Evolutionary conservation across 1,139 yeast genomes (phyloP), one percentile per base, ranked within the genome.

Genomic region (Sugiyamaella xylanicola): DNA sequence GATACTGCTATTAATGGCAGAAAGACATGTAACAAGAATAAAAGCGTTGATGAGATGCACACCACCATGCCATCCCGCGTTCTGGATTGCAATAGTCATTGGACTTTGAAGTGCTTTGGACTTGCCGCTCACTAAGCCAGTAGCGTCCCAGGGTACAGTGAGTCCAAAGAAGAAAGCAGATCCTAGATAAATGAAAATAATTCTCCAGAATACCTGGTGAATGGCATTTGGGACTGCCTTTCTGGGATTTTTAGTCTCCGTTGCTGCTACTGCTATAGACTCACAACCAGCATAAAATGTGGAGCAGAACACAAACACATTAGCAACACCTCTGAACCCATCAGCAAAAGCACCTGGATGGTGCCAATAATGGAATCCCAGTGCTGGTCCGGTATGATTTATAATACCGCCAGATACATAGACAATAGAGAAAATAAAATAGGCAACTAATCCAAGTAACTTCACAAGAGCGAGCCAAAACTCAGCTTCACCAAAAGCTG

Each of bases 221-320:
- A 89, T 87, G 32, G 97, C 97, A 58, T 80, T 79, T 56, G 97
- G 97, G 53, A 92, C 88, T 13, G 95, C 79, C 62, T 81, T 83
- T 69, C 87, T 79, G 56, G 97, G 97, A 72, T 88, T 87, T 51
- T 81, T 79, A 50, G 93, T 81, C 74, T 92, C 97, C 69, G 96
- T 96, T 17, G 95, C 93, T 3, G 96, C 83, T 56, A 92, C 82
- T 64, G 96, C 97, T 29, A 88, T 87, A 63, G 88, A 79, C 72
- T 92, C 97, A 59, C 92, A 85, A 29, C 95, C 96, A n/a, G 80
- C 76, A 51, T 84, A 66, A 83, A 87, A 84, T 32, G 78, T 69
- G 11, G 87, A 82, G 50, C 89, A 85, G 70, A 82, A 85, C 8
- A 86, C 87, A 65, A 87, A 84, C 1, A 87, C 85, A 54, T 75